Conservation (phyloP, 768 basidiomycete genomes). For the Gymnopilus dilepis region DNA sequence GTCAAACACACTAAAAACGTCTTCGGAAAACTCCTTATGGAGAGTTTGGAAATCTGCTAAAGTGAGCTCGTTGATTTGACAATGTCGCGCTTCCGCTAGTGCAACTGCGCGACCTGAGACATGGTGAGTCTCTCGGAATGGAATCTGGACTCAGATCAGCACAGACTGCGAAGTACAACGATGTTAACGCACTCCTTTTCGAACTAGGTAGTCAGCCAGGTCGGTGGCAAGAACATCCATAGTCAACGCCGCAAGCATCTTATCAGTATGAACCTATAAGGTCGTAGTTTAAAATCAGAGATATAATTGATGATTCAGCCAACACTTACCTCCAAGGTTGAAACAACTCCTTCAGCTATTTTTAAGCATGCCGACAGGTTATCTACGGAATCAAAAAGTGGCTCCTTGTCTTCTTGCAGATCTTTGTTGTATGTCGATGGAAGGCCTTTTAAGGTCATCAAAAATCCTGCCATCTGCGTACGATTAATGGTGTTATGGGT, state of each 20-base stretch:
- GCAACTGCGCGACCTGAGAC: constrained; percentile 97
- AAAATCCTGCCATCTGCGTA: constrained; percentile 91
- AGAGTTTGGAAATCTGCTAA: constrained; percentile 81
- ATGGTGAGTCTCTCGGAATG: constrained; percentile 98
- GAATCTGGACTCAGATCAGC: constrained; percentile 64
- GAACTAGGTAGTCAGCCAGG: constrained; percentile 96
- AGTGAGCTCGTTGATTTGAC: constrained; percentile 82
- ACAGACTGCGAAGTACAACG: background rate
- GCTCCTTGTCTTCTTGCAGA: constrained; percentile 98
- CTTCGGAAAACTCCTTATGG: constrained; percentile 77
- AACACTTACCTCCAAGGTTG: constrained; percentile 81
- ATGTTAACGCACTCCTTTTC: constrained; percentile 88
- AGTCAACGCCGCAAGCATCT: constrained; percentile 89
- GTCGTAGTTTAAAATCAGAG: background rate
- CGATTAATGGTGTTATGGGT: constrained; percentile 10
- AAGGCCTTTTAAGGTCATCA: constrained; percentile 96
- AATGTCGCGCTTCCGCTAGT: constrained; percentile 82
- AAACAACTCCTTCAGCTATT: constrained; percentile 94
- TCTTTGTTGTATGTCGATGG: constrained; percentile 99
- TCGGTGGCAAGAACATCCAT: constrained; percentile 99
- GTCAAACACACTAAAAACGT: constrained; percentile 86
- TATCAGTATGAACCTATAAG: constrained; percentile 80
- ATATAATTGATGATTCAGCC: background rate
- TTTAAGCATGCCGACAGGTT: constrained; percentile 86
- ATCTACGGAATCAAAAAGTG: constrained; percentile 92